These are phyloP conservation scores for Penicillium sp. DNA, from an alignment of 2,329 filamentous ascomycete species.

Conservation along the genomic window DNA sequence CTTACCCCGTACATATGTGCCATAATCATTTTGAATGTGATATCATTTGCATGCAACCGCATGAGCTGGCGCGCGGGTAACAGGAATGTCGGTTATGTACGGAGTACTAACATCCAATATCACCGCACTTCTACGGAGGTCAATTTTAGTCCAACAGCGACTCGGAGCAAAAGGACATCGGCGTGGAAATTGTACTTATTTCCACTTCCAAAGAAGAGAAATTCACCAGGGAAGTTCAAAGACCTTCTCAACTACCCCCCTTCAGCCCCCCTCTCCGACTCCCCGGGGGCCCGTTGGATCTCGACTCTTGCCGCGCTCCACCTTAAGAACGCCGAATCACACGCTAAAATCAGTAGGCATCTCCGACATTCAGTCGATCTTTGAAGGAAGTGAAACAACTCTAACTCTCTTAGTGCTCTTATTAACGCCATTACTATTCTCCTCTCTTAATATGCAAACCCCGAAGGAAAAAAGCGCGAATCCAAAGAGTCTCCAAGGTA, in stretches of 20 bases:
- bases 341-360: slow-evolving; percentile 19
- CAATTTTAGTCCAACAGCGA: neutral
- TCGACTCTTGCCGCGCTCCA: slow-evolving; percentile 20
- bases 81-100: neutral
- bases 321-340: slow-evolving; percentile 16
- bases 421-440: neutral
- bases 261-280: neutral
- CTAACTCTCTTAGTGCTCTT: slow-evolving; percentile 2
- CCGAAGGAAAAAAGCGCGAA: neutral
- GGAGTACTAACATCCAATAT: neutral
- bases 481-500: neutral
- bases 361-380: slow-evolving; percentile 13
- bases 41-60: slow-evolving; percentile 9
- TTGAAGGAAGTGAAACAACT: slow-evolving; percentile 5
- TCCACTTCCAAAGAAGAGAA: neutral
- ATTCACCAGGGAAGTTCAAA: neutral
- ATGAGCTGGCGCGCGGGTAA: slow-evolving; percentile 17
- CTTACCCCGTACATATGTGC: neutral
- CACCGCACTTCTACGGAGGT: neutral
- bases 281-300: slow-evolving; percentile 1
- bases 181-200: slow-evolving; percentile 2
- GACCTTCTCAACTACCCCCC: neutral
- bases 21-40: slow-evolving; percentile 3
- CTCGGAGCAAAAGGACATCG: neutral
- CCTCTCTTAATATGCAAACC: neutral